Base-by-base conservation (phyloP, 2,329 filamentous ascomycete species). In the Penicillium sp. region DNA sequence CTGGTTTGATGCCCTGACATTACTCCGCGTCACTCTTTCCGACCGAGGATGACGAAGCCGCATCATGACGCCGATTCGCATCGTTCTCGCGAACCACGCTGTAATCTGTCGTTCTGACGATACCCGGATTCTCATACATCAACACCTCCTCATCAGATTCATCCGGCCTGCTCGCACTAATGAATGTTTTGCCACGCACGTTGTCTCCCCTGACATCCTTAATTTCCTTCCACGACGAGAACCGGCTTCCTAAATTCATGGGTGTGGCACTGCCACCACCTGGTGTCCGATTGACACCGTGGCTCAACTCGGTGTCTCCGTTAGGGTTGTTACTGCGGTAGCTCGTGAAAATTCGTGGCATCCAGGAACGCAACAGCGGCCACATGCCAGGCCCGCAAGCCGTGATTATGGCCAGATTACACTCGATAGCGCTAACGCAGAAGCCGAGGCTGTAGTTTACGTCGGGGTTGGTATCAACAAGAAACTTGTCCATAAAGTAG, bases 361-460 rank as follows among this genome's bases (percentile, higher is more conserved):
- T 33, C 46, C 46, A 48, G n/a, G 26, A 21, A 33, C 46, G 46
- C n/a, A 48, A 2, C n/a, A 48, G 26, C 46, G 46, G 46, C 46
- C 46, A 48, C n/a, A 48, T 11, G 26, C n/a, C 14, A 48, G 46
- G 46, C 26, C 46, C 46, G n/a, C 46, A 48, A 14, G 46, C 46
- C 26, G 46, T 48, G 46, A 48, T 48, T n/a, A 48, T 48, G 46
- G 46, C 46, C 14, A 48, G n/a, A 48, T 48, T 48, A 8, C 46
- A 48, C 20, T 48, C 46, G 46, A 48, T 48, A 33, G 46, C 18
- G 18, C 46, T 48, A 48, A 48, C 46, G 26, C 46, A 48, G 46
- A 48, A 48, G n/a, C 46, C 46, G 18, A 48, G 46, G n/a, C 46
- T 48, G 46, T 33, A 48, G 26, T 33, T 48, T 33, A 26, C 26